Evolutionary conservation across 169 alveolate genomes (phyloP), one percentile per base, ranked within the genome.

Genomic region (Miamiensis avidus): DNA sequence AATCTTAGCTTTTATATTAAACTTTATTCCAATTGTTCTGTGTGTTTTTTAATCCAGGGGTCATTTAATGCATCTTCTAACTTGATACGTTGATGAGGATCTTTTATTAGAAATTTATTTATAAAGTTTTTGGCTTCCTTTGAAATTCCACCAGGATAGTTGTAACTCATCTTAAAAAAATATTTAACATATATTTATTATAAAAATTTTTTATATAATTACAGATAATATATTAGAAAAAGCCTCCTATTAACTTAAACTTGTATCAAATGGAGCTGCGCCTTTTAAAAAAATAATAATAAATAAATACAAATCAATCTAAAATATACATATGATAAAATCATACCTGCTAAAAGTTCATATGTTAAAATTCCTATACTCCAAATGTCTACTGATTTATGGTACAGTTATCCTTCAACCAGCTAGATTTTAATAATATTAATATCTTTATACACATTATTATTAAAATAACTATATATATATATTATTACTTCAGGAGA

Each of bases 301-400:
- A n/a, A n/a, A n/a, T n/a, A n/a, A n/a, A n/a, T n/a, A n/a, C n/a
- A n/a, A n/a, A n/a, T n/a, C n/a, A n/a, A n/a, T n/a, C n/a, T n/a
- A n/a, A n/a, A n/a, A n/a, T n/a, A n/a, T n/a, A n/a, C n/a, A n/a
- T n/a, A n/a, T n/a, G n/a, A n/a, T n/a, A n/a, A n/a, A n/a, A n/a
- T n/a, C n/a, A n/a, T 31, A 4, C 91, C 91, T 65, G 82, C 73
- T 28, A 85, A 69, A 26, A 88, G 72, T 74, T 88, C 91, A 88
- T 83, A 88, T n/a, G 89, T 84, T 64, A 88, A 74, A 31, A 88
- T 78, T 0, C 91, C 91, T 26, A 88, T 82, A 27, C 88, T 82
- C 91, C 91, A 88, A 26, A 81, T 65, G 78, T 88, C 91, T 32
- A 83, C 85, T n/a, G 91, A 88, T 34, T 34, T 76, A 64, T 83